phyloP scores from a whole-genome alignment of 805 yeast genomes.

The Lipomyces spencermartinsiae region DNA sequence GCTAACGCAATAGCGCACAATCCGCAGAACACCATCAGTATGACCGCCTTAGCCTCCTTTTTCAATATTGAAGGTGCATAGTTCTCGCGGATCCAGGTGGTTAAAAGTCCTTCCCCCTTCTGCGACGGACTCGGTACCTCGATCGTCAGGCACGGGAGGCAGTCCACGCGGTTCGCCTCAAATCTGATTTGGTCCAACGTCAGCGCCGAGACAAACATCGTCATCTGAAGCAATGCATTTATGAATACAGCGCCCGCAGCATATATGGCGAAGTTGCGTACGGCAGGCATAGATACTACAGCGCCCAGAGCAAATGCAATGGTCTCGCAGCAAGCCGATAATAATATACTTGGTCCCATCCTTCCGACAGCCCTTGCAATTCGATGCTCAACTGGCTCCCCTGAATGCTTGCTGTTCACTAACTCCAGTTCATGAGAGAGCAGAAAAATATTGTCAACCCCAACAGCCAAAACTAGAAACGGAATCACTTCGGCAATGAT shows the following conservation, averaged over 20 bases:
- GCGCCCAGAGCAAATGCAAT: conserved; percentile 80
- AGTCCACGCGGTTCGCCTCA: conserved; percentile 65
- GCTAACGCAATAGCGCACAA: conserved; percentile 75
- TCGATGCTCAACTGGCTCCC: conserved; percentile 60
- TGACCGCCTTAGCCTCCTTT: conserved; percentile 53
- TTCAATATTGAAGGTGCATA: conserved; percentile 69
- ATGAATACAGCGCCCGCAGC: conserved; percentile 84
- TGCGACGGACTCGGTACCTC: conserved; percentile 26
- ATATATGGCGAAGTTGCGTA: conserved; percentile 87
- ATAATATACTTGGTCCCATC: conserved; percentile 85
- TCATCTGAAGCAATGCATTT: conserved; percentile 78
- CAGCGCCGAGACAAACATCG: conserved; percentile 77
- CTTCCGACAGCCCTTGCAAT: conserved; percentile 69
- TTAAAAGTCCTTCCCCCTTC: conserved; percentile 38
- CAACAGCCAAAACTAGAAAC: conserved; percentile 88
- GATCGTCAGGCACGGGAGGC: conserved; percentile 60
- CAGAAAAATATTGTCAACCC: conserved; percentile 92
- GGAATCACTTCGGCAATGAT: conserved; percentile 98
- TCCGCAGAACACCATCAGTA: conserved; percentile 61
- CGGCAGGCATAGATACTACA: conserved; percentile 93
- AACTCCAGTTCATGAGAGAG: conserved; percentile 78
- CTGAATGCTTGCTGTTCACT: conserved; percentile 56
- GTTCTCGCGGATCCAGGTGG: conserved; percentile 53
- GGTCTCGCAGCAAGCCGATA: conserved; percentile 80
- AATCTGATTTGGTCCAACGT: conserved; percentile 68